Base-by-base conservation (phyloP, 176 grass and related monocot genomes). In the Alopecurus myosuroides region DNA sequence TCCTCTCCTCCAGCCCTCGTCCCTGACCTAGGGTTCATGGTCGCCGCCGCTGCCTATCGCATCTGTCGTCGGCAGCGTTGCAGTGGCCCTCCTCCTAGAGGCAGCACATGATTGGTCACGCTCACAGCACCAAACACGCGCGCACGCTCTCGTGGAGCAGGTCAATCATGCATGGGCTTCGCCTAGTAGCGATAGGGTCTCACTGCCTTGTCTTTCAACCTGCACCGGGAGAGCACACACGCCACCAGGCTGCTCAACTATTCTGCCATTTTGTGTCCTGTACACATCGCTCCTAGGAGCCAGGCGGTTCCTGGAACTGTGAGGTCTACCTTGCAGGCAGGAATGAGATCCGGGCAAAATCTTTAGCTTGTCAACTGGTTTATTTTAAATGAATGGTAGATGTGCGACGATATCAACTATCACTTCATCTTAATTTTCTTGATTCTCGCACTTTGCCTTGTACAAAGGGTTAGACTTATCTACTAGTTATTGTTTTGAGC, bases 151-250 rank as follows among this genome's bases (percentile, higher is more conserved):
- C n/a, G n/a, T n/a, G n/a, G n/a, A n/a, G n/a, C n/a, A n/a, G n/a
- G n/a, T n/a, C 76, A 87, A 76, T 90, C 88, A 69, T 82, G 84
- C 88, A 57, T 83, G 84, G 30, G 29, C 74, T 83, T 90, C 82
- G 74, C 84, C 62, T 82, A 86, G 34, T 44, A 78, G 80, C 55
- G 29, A 56, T 74, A 86, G 84, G 22, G 79, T 78, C 70, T 78
- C 79, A 65, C 52, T 78, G 79, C 35, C 55, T 45, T 41, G 37
- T 87, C 75, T 79, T 88, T 83, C 79, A 79, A 74, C 74, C 77
- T 66, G 75, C 80, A 74, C 74, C 73, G 88, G 63, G 84, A 76
- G 7, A 15, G 28, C 70, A 50, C 77, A 78, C 70, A 40, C 83
- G 81, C 42, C 7, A 74, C 70, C 80, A 45, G 66, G 55, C 76